phyloP scores from a whole-genome alignment of 768 basidiomycete species.

The Boletus bicolor region DNA sequence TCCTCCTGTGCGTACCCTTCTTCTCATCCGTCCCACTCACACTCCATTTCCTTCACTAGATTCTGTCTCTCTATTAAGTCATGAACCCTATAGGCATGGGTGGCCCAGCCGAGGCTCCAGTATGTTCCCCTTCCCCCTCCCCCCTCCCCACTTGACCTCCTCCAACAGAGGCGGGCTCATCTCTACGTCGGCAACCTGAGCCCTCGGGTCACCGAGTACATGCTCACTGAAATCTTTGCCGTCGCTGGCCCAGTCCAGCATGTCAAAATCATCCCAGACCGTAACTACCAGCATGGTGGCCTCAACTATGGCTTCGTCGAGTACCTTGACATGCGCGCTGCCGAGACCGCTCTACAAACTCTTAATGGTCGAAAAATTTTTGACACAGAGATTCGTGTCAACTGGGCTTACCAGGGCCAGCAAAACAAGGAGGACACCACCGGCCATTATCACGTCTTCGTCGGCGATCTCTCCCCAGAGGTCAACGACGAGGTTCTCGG shows the following conservation, averaged over 20 bases:
- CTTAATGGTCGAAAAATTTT: slow-evolving; percentile 99
- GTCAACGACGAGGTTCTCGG: slow-evolving; percentile 96
- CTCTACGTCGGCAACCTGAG: slow-evolving; percentile 98
- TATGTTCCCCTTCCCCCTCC: slow-evolving; percentile 36
- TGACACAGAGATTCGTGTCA: slow-evolving; percentile 98
- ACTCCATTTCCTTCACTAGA: slow-evolving; percentile 15
- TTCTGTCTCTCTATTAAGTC: slow-evolving; percentile 46
- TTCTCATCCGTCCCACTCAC: background rate
- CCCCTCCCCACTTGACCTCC: background rate
- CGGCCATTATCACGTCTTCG: slow-evolving; percentile 97
- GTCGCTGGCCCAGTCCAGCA: slow-evolving; percentile 96
- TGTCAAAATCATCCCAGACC: slow-evolving; percentile 99
- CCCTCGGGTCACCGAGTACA: slow-evolving; percentile 97
- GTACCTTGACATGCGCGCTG: slow-evolving; percentile 97
- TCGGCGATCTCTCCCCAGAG: slow-evolving; percentile 98
- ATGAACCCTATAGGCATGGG: slow-evolving; percentile 75
- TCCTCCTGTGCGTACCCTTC: slow-evolving; percentile 30
- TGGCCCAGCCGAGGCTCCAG: slow-evolving; percentile 71
- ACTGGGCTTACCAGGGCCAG: slow-evolving; percentile 99
- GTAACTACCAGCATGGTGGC: slow-evolving; percentile 98
- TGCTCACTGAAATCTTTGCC: slow-evolving; percentile 97
- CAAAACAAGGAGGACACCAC: slow-evolving; percentile 99
- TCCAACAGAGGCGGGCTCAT: slow-evolving; percentile 80
- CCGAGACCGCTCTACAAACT: slow-evolving; percentile 97
- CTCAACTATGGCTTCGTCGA: slow-evolving; percentile 99